Conservation (phyloP, 345 rosid genomes). For the Eucalyptus curtisii region DNA sequence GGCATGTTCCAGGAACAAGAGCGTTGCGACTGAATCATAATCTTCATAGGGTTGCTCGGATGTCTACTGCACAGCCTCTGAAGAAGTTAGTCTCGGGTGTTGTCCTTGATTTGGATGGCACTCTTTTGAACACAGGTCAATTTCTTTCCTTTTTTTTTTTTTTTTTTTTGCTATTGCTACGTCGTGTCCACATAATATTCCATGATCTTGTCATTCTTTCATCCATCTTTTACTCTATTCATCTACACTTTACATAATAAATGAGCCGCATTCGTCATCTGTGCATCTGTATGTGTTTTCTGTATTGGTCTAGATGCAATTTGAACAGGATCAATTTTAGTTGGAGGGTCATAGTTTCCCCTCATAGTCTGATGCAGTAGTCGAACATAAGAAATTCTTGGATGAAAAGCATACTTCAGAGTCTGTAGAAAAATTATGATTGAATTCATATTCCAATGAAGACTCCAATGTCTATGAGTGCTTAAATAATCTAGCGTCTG, state of each 20-base stretch:
- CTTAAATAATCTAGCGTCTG: background rate
- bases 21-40: background rate
- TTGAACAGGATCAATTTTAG: background rate
- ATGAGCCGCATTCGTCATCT: background rate
- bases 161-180: background rate
- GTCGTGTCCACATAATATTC: background rate
- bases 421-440: background rate
- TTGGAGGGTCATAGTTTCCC: background rate
- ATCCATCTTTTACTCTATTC: background rate
- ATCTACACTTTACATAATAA: background rate
- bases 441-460: background rate
- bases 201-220: background rate
- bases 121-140: conserved; percentile 23
- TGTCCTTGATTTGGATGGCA: conserved; percentile 71
- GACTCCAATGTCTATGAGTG: background rate
- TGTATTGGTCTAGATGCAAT: background rate
- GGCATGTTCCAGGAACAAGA: background rate
- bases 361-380: background rate
- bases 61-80: conserved; percentile 24
- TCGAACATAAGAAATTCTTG: background rate
- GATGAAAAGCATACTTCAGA: background rate
- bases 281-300: background rate
- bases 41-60: background rate
- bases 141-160: background rate
- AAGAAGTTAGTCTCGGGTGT: conserved; percentile 40